Base-by-base conservation (phyloP, 2,329 filamentous ascomycete genomes). In the Purpureocillium takamizusanense region DNA sequence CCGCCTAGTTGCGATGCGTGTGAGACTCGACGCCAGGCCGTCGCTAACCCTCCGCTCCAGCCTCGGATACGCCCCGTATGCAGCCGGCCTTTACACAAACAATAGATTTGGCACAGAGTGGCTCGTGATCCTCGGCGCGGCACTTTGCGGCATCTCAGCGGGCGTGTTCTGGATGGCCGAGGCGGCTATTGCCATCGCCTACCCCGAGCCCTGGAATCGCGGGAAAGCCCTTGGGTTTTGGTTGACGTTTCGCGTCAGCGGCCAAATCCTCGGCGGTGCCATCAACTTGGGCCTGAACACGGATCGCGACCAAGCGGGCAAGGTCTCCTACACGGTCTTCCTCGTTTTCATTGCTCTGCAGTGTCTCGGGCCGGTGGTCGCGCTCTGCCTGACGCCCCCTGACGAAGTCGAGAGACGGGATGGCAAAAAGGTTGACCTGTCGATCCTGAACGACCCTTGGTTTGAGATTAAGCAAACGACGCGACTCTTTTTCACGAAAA, bases 81-180 rank as follows among this genome's bases (percentile, higher is more conserved):
- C 81, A 0, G 83, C 82, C 0, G 82, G 79, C 0, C 60, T 86
- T 0, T 86, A 86, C 54, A 76, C 72, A 3, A 84, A 86, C 57
- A 86, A 85, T 51, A 70, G 81, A 0, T 86, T 72, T 49, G 79
- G 78, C 1, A 76, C 62, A 1, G 72, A 80, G 46, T 87, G 83
- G 83, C 69, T 86, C 9, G 70, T 79, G 0, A 66, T 86, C 1
- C 57, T 86, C 8, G 83, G 81, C 1, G 80, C 79, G 1, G 79
- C 79, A 0, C 62, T 82, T 0, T 86, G 82, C 45, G 82, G 82
- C 14, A 67, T 85, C 25, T 80, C 76, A 0, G 82, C 83, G 0
- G 83, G 83, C 0, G 66, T 86, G 0, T 86, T 86, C 57, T 87
- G 83, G 83, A 79, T 79, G 67, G 76, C 81, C 0, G 83, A 87